Evolutionary conservation across 345 rosid species (phyloP), one percentile per base, ranked within the genome.

Genomic region (Citrus reticulata): DNA sequence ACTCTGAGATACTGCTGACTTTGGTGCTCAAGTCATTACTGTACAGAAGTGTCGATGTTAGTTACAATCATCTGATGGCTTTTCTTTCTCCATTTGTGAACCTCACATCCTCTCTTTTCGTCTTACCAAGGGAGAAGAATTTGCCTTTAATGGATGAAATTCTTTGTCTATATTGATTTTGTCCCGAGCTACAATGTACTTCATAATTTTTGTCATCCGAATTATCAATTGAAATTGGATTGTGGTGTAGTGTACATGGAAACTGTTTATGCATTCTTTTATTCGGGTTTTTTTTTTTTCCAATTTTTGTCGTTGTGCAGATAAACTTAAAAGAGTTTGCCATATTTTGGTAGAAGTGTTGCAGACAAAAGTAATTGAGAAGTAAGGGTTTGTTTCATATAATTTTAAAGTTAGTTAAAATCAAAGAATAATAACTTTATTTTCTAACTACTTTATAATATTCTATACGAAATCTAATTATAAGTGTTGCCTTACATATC

Each of bases 1-100:
- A 49, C 80, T 93, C 54, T 92, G 75, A 86, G 83, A 81, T 42
- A 25, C 34, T 40, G 40, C 46, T 75, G 4, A 42, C 42, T 62
- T 24, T 59, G 67, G 46, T 14, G 57, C 49, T 55, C 24, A 5
- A 60, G n/a, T 58, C 68, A 20, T 62, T 51, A 25, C 32, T 59
- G 76, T 84, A 39, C 61, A 59, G 27, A 42, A 72, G 22, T 58
- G 67, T 40, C 22, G 3, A 58, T 3, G 10, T 64, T 71, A 27
- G 30, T 73, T 55, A 35, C 67, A 39, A 64, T 49, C n/a, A 30
- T 34, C 46, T 9, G 57, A 51, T 77, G 70, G 67, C 20, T 22
- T 67, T 25, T 69, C 71, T 32, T 65, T 32, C 25, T 3, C 9
- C 16, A 74, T 54, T 58, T 20, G 74, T 51, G 57, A 78, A 30